A percentile compares a stretch with the other conserved stretches of the same genome.
Conservation (phyloP, 495 filamentous ascomycete species). For the Aspergillus funiculosus region DNA sequence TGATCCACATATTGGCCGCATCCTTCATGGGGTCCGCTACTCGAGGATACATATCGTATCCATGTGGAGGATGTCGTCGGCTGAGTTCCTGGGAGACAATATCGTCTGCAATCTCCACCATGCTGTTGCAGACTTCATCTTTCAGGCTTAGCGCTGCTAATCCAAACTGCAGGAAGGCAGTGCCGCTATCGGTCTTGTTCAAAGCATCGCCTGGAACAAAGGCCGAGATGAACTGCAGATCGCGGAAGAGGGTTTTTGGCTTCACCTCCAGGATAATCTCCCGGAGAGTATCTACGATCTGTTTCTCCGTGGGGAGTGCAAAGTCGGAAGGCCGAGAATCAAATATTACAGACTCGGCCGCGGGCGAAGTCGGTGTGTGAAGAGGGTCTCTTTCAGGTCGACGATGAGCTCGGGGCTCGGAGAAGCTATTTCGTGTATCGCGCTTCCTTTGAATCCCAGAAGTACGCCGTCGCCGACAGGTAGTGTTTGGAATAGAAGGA, state of each 20-base stretch:
- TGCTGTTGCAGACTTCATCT: constrained; percentile 79
- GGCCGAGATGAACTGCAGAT: constrained; percentile 90
- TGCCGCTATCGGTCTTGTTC: constrained; percentile 79
- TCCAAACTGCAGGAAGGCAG: constrained; percentile 91
- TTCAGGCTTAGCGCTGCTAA: constrained; percentile 84
- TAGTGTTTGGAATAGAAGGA: constrained; percentile 28
- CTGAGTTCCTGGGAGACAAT: constrained; percentile 41
- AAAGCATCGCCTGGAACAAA: constrained; percentile 78
- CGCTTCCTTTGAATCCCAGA: constrained; percentile 17
- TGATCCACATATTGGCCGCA: constrained; percentile 87
- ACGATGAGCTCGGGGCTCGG: constrained; percentile 19
- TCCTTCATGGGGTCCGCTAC: constrained; percentile 61
- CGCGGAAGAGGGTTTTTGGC: constrained; percentile 87
- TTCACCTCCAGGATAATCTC: constrained; percentile 72
- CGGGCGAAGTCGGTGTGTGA: constrained; percentile 22
- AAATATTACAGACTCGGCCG: constrained; percentile 33
- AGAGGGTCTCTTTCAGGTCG: constrained; percentile 16
- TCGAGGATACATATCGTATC: constrained; percentile 29
- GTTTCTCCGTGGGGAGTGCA: constrained; percentile 41
- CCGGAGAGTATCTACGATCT: constrained; percentile 73
- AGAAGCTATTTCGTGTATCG: constrained; percentile 34
- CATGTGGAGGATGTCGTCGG: constrained; percentile 40
- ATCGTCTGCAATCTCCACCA: constrained; percentile 66
- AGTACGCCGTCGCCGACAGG: constrained; percentile 13
- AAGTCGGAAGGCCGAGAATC: constrained; percentile 37